Evolutionary conservation across 176 grass and related monocot genomes (phyloP).

Genomic region (Rhipidocladum racemiflorum): DNA sequence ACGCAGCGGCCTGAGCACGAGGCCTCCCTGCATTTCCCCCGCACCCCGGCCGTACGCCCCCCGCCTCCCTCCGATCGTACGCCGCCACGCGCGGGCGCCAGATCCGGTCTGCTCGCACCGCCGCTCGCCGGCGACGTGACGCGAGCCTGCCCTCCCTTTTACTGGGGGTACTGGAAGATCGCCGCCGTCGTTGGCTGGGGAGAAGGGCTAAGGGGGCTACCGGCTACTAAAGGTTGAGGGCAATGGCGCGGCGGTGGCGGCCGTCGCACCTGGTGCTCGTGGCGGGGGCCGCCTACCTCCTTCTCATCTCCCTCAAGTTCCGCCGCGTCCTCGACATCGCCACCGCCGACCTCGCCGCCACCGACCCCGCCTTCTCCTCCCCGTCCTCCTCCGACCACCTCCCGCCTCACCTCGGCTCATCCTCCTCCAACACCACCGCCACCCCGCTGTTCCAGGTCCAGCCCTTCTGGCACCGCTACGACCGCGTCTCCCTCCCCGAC

Average conservation of each 20-base stretch:
- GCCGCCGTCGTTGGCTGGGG: neutral
- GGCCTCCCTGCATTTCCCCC: neutral
- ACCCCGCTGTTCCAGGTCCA: slow-evolving; percentile 30
- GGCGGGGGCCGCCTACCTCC: slow-evolving; percentile 57
- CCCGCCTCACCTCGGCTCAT: neutral
- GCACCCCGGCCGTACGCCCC: slow-evolving; percentile 2
- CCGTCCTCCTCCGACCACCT: slow-evolving; percentile 46
- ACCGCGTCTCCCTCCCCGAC: slow-evolving; percentile 45
- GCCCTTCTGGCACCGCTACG: slow-evolving; percentile 60
- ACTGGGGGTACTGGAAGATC: neutral
- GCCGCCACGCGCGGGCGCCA: neutral
- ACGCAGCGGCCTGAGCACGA: neutral
- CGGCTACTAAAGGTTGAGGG: neutral
- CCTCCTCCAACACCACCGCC: neutral
- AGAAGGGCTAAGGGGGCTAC: neutral
- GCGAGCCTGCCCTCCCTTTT: neutral
- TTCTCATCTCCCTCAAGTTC: slow-evolving; percentile 89
- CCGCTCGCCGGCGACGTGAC: neutral
- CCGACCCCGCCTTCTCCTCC: slow-evolving; percentile 38
- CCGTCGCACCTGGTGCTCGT: slow-evolving; percentile 71
- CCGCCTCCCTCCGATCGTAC: neutral
- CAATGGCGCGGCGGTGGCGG: slow-evolving; percentile 60
- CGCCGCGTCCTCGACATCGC: slow-evolving; percentile 81
- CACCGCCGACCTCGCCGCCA: slow-evolving; percentile 43
- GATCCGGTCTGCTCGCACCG: slow-evolving; percentile 6